phyloP scores from a whole-genome alignment of 345 rosid genomes.

The Alliaria petiolata region DNA sequence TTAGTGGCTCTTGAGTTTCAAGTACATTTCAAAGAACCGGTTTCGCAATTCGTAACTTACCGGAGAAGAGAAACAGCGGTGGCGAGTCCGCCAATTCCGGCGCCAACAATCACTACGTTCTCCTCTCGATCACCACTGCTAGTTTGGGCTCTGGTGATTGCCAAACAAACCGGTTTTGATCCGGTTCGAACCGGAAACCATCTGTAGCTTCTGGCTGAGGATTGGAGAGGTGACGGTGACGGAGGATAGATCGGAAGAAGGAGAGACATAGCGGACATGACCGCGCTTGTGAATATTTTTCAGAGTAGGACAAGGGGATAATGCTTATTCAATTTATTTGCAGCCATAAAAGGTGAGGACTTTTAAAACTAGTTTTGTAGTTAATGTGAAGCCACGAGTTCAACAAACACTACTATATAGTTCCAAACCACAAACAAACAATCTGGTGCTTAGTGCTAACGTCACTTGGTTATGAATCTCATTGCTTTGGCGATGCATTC shows the following conservation, averaged over 20 bases:
- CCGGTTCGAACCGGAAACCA: conserved; percentile 30
- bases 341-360: not conserved
- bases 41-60: conserved; percentile 26
- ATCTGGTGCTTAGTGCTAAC: no score
- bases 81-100: conserved; percentile 89
- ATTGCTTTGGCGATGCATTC: no score
- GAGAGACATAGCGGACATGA: conserved; percentile 39
- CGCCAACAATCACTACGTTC: conserved; percentile 70
- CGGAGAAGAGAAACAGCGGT: conserved; percentile 80
- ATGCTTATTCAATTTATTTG: not conserved
- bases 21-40: not conserved
- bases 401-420: not conserved
- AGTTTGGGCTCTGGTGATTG: conserved; percentile 24
- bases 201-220: conserved; percentile 10
- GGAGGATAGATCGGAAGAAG: conserved; percentile 31
- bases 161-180: conserved; percentile 20
- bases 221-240: conserved; percentile 3
- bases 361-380: not conserved
- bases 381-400: conserved; percentile 14
- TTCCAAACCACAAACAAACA: not conserved
- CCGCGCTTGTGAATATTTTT: not conserved
- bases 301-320: not conserved
- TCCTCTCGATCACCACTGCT: conserved; percentile 39
- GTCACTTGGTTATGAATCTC: not conserved
- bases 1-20: not conserved